A percentile compares a stretch with the other conserved stretches of the same genome.
phyloP scores from a whole-genome alignment of 73 alveolate species.

The Paramecium bursaria region DNA sequence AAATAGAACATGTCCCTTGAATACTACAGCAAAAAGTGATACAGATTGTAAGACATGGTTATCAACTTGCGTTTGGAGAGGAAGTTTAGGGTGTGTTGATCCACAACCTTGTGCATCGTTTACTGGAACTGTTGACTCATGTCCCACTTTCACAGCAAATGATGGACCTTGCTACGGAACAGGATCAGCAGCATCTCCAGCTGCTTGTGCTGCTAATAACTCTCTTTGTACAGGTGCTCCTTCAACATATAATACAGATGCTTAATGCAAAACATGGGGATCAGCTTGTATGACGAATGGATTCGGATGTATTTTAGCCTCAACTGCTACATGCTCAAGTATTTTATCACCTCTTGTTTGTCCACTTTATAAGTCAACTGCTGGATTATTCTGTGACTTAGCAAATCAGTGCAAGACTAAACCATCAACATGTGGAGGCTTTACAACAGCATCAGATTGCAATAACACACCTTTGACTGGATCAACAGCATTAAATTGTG shows the following conservation, averaged over 20 bases:
- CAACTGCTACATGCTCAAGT: neutral
- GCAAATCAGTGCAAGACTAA: conserved; percentile 9
- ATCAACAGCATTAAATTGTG: conserved; percentile 24
- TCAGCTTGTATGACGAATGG: conserved; percentile 47
- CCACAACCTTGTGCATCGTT: conserved; percentile 60
- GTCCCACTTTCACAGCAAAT: conserved; percentile 45
- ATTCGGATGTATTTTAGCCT: neutral
- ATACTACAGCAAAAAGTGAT: conserved; percentile 34
- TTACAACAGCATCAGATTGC: conserved; percentile 11
- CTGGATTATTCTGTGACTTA: neutral
- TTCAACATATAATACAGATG: conserved; percentile 34
- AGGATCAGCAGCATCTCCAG: neutral
- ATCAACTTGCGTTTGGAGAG: conserved; percentile 9
- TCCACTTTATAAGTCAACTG: neutral
- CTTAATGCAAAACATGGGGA: conserved; percentile 6
- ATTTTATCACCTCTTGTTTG: conserved; percentile 19
- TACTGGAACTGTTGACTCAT: conserved; percentile 17
- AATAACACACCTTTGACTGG: conserved; percentile 44
- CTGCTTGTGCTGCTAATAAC: neutral
- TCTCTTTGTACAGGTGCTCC: conserved; percentile 43
- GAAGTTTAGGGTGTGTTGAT: conserved; percentile 31
- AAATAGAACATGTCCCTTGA: conserved; percentile 22
- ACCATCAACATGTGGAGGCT: neutral
- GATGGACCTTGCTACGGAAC: conserved; percentile 45
- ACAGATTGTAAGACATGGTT: conserved; percentile 8